Evolutionary conservation across 2,329 filamentous ascomycete genomes (phyloP).

Genomic region (Aspergillus fumigatus): DNA sequence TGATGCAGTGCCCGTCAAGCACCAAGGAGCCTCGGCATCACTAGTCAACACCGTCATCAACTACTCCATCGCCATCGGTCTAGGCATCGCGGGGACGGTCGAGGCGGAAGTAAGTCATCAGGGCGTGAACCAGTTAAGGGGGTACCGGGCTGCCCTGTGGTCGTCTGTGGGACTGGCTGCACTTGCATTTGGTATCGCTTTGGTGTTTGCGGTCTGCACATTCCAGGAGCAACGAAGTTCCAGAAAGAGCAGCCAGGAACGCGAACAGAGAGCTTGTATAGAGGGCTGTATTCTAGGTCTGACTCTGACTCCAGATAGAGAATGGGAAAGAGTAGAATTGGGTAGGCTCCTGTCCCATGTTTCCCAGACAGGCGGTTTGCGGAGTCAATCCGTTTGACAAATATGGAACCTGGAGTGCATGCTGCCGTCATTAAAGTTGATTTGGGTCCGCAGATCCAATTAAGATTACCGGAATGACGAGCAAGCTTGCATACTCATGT

Average conservation of each 20-base stretch:
- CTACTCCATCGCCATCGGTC: conserved; percentile 63
- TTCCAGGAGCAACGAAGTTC: not conserved
- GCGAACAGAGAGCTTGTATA: not conserved
- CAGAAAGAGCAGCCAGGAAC: not conserved
- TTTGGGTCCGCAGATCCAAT: too few species aligned
- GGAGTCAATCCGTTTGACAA: too few species aligned
- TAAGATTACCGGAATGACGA: too few species aligned
- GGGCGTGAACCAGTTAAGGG: conserved; percentile 31
- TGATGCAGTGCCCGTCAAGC: conserved; percentile 44
- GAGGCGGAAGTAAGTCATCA: conserved; percentile 46
- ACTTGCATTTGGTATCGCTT: not conserved
- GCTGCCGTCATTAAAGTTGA: too few species aligned
- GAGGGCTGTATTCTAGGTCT: not conserved
- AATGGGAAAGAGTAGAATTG: not conserved
- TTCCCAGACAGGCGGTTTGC: too few species aligned
- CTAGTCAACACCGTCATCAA: conserved; percentile 64
- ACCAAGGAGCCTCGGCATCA: conserved; percentile 52
- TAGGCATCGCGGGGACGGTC: conserved; percentile 64
- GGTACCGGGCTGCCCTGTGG: conserved; percentile 41
- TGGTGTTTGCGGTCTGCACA: not conserved
- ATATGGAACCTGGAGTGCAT: too few species aligned
- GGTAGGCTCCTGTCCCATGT: too few species aligned
- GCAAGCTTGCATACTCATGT: too few species aligned
- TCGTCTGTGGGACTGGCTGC: conserved; percentile 34
- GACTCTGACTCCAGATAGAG: not conserved